Evolutionary conservation across 2,329 filamentous ascomycete species (phyloP).

Genomic region (Phaeosphaeria sp.): DNA sequence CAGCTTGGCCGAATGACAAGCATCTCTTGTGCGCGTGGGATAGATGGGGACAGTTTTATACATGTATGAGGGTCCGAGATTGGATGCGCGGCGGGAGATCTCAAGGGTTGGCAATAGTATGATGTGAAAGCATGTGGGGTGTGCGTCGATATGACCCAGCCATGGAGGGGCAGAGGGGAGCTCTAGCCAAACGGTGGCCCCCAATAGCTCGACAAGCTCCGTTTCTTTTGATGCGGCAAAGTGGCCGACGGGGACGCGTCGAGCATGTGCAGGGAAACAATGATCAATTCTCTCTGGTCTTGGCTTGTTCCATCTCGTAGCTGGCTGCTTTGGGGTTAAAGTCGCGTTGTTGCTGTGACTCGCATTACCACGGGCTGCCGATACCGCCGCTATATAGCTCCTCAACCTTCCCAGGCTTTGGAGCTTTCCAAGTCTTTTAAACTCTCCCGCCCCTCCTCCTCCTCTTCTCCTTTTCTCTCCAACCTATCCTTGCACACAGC

Average conservation of each 20-base stretch:
- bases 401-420: slow-evolving; percentile 14
- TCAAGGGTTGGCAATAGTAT: slow-evolving; percentile 22
- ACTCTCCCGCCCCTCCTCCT: slow-evolving; percentile 6
- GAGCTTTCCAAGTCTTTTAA: slow-evolving; percentile 3
- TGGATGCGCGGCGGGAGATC: slow-evolving; percentile 15
- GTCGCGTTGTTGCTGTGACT: slow-evolving; percentile 24
- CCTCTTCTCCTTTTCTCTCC: slow-evolving; percentile 6
- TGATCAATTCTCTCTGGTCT: slow-evolving; percentile 27
- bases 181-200: slow-evolving; percentile 30
- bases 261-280: slow-evolving; percentile 17
- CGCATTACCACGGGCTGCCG: slow-evolving; percentile 18
- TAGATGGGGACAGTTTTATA: slow-evolving; percentile 23
- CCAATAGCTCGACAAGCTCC: slow-evolving; percentile 20
- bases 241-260: slow-evolving; percentile 23
- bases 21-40: slow-evolving; percentile 28
- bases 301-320: slow-evolving; percentile 22
- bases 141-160: slow-evolving; percentile 14
- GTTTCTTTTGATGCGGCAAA: slow-evolving; percentile 33
- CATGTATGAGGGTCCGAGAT: slow-evolving; percentile 20
- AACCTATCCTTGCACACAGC: slow-evolving; percentile 16
- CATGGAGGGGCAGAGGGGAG: slow-evolving; percentile 22
- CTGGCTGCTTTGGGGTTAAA: slow-evolving; percentile 34
- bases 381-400: slow-evolving; percentile 32
- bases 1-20: slow-evolving; percentile 19
- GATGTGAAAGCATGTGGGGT: slow-evolving; percentile 17